Evolutionary conservation across 352 stramenopile genomes (phyloP).

Genomic region (Peronospora belbahrii): DNA sequence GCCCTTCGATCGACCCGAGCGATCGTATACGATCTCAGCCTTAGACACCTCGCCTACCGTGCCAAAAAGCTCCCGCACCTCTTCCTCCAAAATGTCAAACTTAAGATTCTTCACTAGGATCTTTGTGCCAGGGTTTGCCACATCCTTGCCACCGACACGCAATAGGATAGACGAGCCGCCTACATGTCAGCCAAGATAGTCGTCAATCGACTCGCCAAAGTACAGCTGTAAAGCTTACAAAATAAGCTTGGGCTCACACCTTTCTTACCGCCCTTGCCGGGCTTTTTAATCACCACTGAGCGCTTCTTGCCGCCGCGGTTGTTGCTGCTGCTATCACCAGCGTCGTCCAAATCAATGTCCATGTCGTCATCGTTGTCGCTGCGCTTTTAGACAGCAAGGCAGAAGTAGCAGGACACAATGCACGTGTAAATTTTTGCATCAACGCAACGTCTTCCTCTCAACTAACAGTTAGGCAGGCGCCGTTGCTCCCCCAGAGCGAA

Average conservation of each 20-base stretch:
- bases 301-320: constrained; percentile 35
- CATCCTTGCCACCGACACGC: constrained; percentile 48
- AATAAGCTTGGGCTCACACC: constrained; percentile 20
- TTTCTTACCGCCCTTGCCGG: constrained; percentile 48
- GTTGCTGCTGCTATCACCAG: constrained; percentile 20
- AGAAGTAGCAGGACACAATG: constrained; percentile 24
- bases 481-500: constrained; percentile 9
- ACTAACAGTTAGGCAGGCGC: constrained; percentile 14
- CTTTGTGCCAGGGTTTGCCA: constrained; percentile 42
- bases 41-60: constrained; percentile 73
- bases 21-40: constrained; percentile 77
- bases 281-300: constrained; percentile 48
- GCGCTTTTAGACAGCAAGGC: constrained; percentile 29
- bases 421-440: constrained; percentile 25
- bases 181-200: constrained; percentile 3
- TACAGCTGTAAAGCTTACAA: not conserved
- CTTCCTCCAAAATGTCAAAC: constrained; percentile 77
- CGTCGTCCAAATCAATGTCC: constrained; percentile 53
- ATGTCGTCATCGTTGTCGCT: constrained; percentile 42
- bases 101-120: constrained; percentile 83
- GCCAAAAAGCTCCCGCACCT: constrained; percentile 70
- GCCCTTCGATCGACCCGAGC: constrained; percentile 73
- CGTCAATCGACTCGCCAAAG: constrained; percentile 12
- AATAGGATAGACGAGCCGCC: constrained; percentile 51
- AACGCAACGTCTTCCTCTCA: constrained; percentile 16